phyloP scores from a whole-genome alignment of 352 stramenopile species.

The Phytopythium cucurbitacearum region DNA sequence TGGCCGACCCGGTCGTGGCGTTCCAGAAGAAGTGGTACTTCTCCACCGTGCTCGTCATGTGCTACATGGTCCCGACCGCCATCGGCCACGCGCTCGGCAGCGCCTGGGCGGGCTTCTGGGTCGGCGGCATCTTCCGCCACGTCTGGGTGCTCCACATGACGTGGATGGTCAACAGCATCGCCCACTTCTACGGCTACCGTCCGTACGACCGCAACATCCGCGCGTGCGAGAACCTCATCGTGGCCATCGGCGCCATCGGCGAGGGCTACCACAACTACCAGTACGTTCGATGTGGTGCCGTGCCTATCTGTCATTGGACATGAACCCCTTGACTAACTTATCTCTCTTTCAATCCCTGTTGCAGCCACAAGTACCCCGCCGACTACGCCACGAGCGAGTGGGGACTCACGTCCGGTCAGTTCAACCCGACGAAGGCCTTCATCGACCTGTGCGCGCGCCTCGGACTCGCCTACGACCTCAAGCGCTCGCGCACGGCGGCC shows the following conservation, averaged over 20 bases:
- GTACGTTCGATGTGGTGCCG: constrained; percentile 21
- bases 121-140: constrained; percentile 94
- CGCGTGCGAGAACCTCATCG: constrained; percentile 96
- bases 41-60: constrained; percentile 91
- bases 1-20: constrained; percentile 91
- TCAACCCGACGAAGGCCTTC: constrained; percentile 98
- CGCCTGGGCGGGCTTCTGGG: constrained; percentile 94
- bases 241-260: constrained; percentile 93
- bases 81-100: constrained; percentile 89
- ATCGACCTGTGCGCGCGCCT: constrained; percentile 92
- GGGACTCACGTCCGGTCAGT: constrained; percentile 93
- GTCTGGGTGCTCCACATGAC: constrained; percentile 97
- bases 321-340: constrained; percentile 2
- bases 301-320: neutral
- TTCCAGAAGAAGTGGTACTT: constrained; percentile 96
- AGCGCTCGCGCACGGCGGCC: constrained; percentile 88
- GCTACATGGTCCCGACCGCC: constrained; percentile 93
- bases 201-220: constrained; percentile 96
- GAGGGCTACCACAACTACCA: constrained; percentile 99
- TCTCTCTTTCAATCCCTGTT: constrained; percentile 8
- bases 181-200: constrained; percentile 98
- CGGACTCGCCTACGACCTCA: constrained; percentile 94
- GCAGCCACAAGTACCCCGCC: constrained; percentile 97
- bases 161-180: constrained; percentile 98
- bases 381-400: constrained; percentile 98